Conservation (phyloP, 176 grass and related monocot genomes). For the Hyparrhenia diplandra region DNA sequence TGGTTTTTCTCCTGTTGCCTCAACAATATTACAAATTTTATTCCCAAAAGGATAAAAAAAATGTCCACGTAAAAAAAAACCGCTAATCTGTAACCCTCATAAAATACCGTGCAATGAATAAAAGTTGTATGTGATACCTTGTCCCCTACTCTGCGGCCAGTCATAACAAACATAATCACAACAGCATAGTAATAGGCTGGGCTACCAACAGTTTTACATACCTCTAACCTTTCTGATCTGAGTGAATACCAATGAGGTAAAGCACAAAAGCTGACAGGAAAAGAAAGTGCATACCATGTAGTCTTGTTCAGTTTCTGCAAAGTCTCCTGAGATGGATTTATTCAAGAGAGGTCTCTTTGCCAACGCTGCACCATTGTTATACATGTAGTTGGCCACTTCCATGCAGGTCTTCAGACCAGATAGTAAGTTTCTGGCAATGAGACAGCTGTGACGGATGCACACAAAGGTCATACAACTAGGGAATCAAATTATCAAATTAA, state of each 20-base stretch:
- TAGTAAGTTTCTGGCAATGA: constrained; percentile 95
- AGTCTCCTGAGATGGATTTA: constrained; percentile 63
- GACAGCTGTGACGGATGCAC: constrained; percentile 56
- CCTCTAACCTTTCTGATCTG: background rate
- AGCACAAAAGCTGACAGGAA: background rate
- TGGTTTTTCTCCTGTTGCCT: background rate
- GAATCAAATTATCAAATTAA: constrained; percentile 1
- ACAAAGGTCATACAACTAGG: constrained; percentile 13
- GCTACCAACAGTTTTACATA: constrained; percentile 2
- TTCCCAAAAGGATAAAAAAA: background rate
- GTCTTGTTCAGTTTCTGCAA: constrained; percentile 64
- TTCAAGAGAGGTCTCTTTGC: constrained; percentile 45
- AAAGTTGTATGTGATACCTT: background rate
- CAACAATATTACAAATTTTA: background rate
- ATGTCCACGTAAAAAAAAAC: background rate
- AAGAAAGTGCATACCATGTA: constrained; percentile 54
- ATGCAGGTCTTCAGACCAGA: constrained; percentile 89
- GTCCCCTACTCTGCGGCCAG: background rate
- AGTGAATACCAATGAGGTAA: background rate
- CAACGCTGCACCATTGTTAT: constrained; percentile 59
- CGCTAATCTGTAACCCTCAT: background rate
- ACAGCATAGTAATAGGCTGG: background rate
- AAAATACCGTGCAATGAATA: background rate
- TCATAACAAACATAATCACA: constrained; percentile 19
- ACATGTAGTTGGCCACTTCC: constrained; percentile 89